phyloP scores from a whole-genome alignment of 495 filamentous ascomycete genomes.

The Hypoxylon rickii region DNA sequence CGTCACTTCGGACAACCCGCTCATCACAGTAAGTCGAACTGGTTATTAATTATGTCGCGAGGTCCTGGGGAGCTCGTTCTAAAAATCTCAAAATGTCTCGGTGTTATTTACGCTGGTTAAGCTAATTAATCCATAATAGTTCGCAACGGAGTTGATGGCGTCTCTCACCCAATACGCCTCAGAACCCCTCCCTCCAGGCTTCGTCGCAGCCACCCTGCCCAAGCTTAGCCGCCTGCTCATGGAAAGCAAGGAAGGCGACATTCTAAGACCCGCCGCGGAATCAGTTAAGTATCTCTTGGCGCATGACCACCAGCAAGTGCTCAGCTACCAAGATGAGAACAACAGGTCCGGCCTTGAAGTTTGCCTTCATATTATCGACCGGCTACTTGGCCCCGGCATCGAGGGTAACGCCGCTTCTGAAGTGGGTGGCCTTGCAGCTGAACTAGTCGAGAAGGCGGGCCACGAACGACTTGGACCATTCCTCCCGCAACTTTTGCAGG shows the following conservation, averaged over 20 bases:
- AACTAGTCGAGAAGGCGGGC: constrained; percentile 92
- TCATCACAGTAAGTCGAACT: constrained; percentile 65
- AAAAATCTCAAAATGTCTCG: neutral
- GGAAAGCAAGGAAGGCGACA: constrained; percentile 75
- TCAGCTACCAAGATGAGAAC: constrained; percentile 75
- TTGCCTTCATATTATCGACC: constrained; percentile 87
- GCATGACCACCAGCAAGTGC: constrained; percentile 85
- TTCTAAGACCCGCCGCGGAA: constrained; percentile 84
- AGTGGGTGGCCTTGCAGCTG: constrained; percentile 91
- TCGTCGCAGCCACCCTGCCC: constrained; percentile 82
- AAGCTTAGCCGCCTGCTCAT: constrained; percentile 84
- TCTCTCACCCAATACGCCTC: constrained; percentile 80
- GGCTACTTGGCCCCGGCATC: constrained; percentile 78
- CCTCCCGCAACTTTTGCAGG: constrained; percentile 83
- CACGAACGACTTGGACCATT: constrained; percentile 87
- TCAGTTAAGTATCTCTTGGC: constrained; percentile 84
- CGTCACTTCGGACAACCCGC: constrained; percentile 77
- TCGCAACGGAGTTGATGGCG: constrained; percentile 82
- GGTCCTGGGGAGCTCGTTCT: too few species aligned
- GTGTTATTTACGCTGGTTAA: neutral
- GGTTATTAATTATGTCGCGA: neutral
- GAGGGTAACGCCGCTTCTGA: constrained; percentile 93
- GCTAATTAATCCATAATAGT: constrained; percentile 44
- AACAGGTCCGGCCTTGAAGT: constrained; percentile 87
- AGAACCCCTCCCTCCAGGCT: constrained; percentile 82